A percentile compares a stretch with the other conserved stretches of the same genome.
Conservation (phyloP, 2,329 filamentous ascomycete genomes). For the Tolypocladium tundrense region DNA sequence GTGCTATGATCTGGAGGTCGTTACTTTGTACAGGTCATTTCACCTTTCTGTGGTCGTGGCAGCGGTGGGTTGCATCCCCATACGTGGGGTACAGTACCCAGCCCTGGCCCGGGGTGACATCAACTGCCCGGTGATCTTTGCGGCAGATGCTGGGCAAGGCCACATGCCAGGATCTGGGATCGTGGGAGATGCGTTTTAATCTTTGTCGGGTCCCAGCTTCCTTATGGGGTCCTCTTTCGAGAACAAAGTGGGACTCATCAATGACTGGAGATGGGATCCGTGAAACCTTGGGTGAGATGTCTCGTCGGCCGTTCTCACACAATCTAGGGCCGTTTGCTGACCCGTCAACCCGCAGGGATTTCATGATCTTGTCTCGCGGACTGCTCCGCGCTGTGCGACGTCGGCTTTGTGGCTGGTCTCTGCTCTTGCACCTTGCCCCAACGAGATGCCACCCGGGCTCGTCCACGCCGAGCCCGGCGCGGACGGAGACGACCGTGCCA, state of each 20-base stretch:
- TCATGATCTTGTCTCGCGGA: not conserved
- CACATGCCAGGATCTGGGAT: not conserved
- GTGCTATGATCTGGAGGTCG: not conserved
- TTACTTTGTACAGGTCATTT: not conserved
- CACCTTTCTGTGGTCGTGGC: not conserved
- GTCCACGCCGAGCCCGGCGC: not conserved
- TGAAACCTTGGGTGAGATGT: not conserved
- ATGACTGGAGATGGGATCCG: not conserved
- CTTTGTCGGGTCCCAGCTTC: not conserved
- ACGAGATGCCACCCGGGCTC: not conserved
- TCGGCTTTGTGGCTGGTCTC: not conserved
- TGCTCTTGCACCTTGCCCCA: not conserved
- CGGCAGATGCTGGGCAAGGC: not conserved
- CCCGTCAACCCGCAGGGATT: not conserved
- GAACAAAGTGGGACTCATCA: not conserved
- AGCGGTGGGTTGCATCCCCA: not conserved
- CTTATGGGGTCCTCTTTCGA: not conserved
- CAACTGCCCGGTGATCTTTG: not conserved
- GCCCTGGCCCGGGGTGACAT: not conserved
- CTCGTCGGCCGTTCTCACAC: not conserved
- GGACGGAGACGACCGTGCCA: not conserved
- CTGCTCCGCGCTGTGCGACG: not conserved
- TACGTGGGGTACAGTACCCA: not conserved
- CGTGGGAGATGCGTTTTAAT: not conserved
- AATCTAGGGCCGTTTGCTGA: not conserved